A percentile compares a stretch with the other conserved stretches of the same genome.
Evolutionary conservation across 1,284 basidiomycete species (phyloP).

Genomic region (Puccinia brachypodii): DNA sequence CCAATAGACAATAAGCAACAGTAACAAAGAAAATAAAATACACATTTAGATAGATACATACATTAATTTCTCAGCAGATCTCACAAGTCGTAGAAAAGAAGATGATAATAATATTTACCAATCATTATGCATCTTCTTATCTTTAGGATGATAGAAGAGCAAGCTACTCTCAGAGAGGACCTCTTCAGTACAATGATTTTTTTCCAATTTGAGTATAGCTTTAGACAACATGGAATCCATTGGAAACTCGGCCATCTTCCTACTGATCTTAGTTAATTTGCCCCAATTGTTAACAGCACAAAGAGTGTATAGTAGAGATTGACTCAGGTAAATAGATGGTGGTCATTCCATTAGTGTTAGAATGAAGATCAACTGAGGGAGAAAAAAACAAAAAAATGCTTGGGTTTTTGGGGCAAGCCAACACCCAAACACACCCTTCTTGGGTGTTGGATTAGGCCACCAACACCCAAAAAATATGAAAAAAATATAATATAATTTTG

Average conservation of each 20-base stretch:
- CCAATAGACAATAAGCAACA: no score
- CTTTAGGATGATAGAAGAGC: constrained; percentile 94
- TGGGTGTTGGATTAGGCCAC: no score
- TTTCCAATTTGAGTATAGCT: constrained; percentile 90
- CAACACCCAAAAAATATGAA: no score
- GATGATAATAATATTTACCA: constrained; percentile 35
- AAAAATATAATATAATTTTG: no score
- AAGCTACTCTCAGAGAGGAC: constrained; percentile 90
- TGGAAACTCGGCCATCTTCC: constrained; percentile 98
- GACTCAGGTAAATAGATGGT: no score
- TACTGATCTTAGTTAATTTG: constrained; percentile 90
- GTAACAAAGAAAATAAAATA: no score
- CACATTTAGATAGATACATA: no score
- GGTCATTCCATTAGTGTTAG: no score
- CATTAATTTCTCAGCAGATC: not conserved
- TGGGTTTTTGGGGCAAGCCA: no score
- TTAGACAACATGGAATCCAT: constrained; percentile 98
- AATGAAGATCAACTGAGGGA: no score
- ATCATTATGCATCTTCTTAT: constrained; percentile 62
- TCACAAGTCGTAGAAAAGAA: constrained; percentile 2
- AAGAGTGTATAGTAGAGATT: constrained; percentile 87
- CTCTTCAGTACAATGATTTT: constrained; percentile 94
- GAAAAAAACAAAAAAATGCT: no score
- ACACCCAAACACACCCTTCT: no score
- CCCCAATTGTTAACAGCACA: constrained; percentile 95